A percentile compares a stretch with the other conserved stretches of the same genome.
Conservation (phyloP, 495 filamentous ascomycete species). For the Oleoguttula mirabilis region DNA sequence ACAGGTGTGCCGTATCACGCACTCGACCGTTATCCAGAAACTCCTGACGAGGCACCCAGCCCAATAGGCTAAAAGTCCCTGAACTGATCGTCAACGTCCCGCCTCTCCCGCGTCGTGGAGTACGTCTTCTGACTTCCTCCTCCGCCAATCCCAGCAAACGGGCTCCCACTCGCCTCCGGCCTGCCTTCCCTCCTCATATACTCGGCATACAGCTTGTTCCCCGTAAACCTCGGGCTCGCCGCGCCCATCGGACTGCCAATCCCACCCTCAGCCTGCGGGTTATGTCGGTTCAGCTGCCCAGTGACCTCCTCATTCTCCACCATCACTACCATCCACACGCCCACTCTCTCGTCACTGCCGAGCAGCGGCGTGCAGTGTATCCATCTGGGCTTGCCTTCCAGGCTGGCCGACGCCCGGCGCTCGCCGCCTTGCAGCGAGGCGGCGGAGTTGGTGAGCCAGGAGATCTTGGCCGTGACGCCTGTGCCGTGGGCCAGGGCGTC, state of each 20-base stretch:
- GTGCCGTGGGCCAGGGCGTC: constrained; percentile 26
- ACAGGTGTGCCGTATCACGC: background rate
- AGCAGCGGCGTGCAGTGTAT: constrained; percentile 52
- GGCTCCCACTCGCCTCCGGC: background rate
- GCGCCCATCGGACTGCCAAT: constrained; percentile 13
- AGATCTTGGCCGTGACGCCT: constrained; percentile 29
- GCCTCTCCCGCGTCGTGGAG: background rate
- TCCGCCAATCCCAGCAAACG: constrained; percentile 1
- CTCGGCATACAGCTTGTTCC: constrained; percentile 27
- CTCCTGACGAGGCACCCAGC: background rate
- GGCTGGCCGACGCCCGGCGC: background rate
- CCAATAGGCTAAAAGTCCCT: constrained; percentile 11
- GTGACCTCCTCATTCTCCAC: constrained; percentile 39
- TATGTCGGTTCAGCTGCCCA: constrained; percentile 12
- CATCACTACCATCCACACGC: constrained; percentile 56
- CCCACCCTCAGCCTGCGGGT: background rate
- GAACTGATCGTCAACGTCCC: constrained; percentile 19
- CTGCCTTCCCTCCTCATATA: constrained; percentile 24
- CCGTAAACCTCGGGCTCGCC: constrained; percentile 18
- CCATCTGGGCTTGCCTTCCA: constrained; percentile 35
- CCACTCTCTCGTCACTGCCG: constrained; percentile 44
- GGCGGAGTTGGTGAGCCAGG: constrained; percentile 24
- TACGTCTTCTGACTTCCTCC: constrained; percentile 1
- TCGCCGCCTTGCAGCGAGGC: background rate
- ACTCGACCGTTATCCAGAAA: background rate